These are phyloP conservation scores for Niebla homalea DNA, from an alignment of 495 filamentous ascomycete genomes.

Conservation along the genomic window DNA sequence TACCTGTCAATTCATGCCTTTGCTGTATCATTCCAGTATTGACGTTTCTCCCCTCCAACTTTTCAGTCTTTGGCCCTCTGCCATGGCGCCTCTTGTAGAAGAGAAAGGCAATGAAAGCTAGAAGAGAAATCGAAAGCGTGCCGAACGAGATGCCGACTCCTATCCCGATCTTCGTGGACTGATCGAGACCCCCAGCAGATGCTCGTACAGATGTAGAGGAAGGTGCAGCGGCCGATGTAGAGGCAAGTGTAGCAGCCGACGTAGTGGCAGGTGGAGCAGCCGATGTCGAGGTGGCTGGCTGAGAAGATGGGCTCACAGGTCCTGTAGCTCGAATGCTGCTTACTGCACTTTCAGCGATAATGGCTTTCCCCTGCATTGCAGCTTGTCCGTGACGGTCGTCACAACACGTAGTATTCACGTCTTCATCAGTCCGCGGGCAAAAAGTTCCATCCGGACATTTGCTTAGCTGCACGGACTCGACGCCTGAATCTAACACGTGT, in stretches of 20 bases:
- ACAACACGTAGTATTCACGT: conserved; percentile 8
- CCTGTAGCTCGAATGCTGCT: conserved; percentile 9
- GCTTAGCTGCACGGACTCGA: conserved; percentile 2
- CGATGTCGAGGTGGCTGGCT: neutral
- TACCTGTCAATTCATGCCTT: neutral
- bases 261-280: neutral
- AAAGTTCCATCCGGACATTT: conserved; percentile 4
- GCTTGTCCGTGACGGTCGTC: conserved; percentile 5
- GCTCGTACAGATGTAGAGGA: neutral
- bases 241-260: neutral
- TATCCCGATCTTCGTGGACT: conserved; percentile 7
- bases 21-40: neutral
- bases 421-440: conserved; percentile 2
- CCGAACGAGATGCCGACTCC: conserved; percentile 3
- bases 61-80: neutral
- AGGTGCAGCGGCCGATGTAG: neutral
- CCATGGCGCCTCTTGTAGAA: neutral
- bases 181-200: neutral
- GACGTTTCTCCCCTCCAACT: neutral
- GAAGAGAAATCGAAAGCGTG: neutral
- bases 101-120: conserved; percentile 6
- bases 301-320: neutral
- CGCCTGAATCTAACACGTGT: neutral
- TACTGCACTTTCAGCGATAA: conserved; percentile 2
- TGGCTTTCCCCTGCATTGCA: conserved; percentile 4